Evolutionary conservation across 768 basidiomycete species (phyloP).

Genomic region (Termitomyces sp.): DNA sequence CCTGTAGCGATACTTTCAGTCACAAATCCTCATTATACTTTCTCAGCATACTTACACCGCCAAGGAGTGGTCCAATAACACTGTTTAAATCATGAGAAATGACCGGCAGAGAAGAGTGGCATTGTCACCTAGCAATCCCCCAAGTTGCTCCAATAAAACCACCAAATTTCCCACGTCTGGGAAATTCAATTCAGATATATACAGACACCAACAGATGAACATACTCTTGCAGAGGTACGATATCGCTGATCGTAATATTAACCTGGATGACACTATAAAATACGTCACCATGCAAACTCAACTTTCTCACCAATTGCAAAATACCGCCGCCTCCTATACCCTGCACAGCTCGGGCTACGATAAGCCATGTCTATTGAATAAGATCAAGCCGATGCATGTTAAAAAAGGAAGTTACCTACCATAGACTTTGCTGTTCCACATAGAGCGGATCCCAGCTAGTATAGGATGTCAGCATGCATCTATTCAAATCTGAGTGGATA

Average conservation of each 20-base stretch:
- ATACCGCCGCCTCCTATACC: slow-evolving; percentile 83
- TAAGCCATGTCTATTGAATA: slow-evolving; percentile 51
- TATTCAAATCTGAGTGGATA: not conserved
- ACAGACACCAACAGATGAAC: slow-evolving; percentile 22
- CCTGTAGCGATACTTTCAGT: slow-evolving; percentile 28
- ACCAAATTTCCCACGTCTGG: slow-evolving; percentile 71
- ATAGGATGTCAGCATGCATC: not conserved
- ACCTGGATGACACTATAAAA: slow-evolving; percentile 27
- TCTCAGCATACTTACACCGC: slow-evolving; percentile 50
- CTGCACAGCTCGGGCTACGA: slow-evolving; percentile 72
- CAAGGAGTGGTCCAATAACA: slow-evolving; percentile 73
- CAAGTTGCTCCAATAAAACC: slow-evolving; percentile 76
- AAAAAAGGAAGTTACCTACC: slow-evolving; percentile 20
- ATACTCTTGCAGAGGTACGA: slow-evolving; percentile 74
- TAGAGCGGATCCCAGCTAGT: slow-evolving; percentile 69
- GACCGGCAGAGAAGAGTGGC: not conserved
- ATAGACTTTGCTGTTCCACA: slow-evolving; percentile 79
- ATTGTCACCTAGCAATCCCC: slow-evolving; percentile 50
- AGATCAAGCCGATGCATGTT: not conserved
- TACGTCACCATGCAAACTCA: not conserved
- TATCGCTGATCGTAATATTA: slow-evolving; percentile 77
- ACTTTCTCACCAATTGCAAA: slow-evolving; percentile 48
- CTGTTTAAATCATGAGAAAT: slow-evolving; percentile 22
- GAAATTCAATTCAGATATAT: slow-evolving; percentile 3
- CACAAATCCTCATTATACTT: not conserved